Evolutionary conservation across 1,284 basidiomycete genomes (phyloP), one percentile per base, ranked within the genome.

Genomic region (Wallemia mellicola): DNA sequence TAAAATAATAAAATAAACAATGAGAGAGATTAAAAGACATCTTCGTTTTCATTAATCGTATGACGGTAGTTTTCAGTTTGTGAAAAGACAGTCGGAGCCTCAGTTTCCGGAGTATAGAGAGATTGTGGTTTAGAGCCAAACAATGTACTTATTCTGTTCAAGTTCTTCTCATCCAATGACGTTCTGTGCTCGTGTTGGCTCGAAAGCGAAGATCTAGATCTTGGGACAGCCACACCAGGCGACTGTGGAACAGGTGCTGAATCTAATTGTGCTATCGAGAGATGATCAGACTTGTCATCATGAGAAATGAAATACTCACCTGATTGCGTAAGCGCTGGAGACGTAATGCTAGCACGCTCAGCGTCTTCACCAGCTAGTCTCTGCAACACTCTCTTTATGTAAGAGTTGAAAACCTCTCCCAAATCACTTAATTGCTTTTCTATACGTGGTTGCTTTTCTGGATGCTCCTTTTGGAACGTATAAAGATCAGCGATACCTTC

Each of bases 401-500:
- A 86, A 68, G 86, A 86, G 60, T 81, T 75, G 72, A 86, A 86
- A 2, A 58, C 58, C 14, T 58, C 58, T 11, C 58, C 28, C 27
- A 58, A n/a, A 25, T 24, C 24, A 11, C 14, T 28, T 28, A 28
- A 30, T 15, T 30, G 27, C 27, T 30, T 27, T 3, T 58, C 58
- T 32, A 95, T 86, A 61, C 82, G 81, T 2, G 77, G 73, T 66
- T 81, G 79, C 68, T 91, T 89, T 64, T 87, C 82, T 0, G 91
- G 92, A 67, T 95, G 80, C 27, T 80, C 80, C 70, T 92, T 92
- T 65, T 94, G 73, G 73, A 91, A 96, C 56, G 89, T 82, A 68
- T 96, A 88, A 48, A 99, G 73, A 64, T 91, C 87, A n/a, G 86
- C 89, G 61, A 99, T 91, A 2, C 87, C 88, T 71, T 89, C 81